Evolutionary conservation across 345 rosid species (phyloP).

Genomic region (Cardiospermum halicacabum): DNA sequence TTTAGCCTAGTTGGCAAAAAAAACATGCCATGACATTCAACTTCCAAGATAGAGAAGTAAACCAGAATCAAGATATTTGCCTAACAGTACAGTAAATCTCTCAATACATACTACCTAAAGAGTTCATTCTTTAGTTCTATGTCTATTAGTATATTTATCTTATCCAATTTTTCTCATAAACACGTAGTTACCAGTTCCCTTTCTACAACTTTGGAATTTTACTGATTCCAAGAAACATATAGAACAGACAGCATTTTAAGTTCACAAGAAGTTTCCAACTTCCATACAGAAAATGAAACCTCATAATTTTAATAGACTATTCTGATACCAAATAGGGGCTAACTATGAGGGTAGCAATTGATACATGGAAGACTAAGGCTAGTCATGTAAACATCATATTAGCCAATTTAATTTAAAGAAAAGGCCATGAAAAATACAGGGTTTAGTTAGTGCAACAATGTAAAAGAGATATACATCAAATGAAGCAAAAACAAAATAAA

Average conservation of each 20-base stretch:
- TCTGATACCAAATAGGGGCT: background rate
- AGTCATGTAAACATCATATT: background rate
- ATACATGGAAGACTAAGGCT: background rate
- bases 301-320: background rate
- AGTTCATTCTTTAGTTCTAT: background rate
- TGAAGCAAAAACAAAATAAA: conserved; percentile 7
- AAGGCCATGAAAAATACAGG: background rate
- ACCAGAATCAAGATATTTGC: background rate
- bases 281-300: background rate
- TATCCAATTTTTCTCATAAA: too few species aligned
- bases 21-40: background rate
- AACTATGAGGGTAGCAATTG: background rate
- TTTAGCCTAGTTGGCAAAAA: background rate
- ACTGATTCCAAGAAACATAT: background rate
- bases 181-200: background rate
- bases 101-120: background rate
- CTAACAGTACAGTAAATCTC: background rate
- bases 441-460: background rate
- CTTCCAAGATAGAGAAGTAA: background rate
- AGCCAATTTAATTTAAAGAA: background rate
- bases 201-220: background rate
- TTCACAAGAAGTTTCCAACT: background rate
- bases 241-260: background rate
- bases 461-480: background rate
- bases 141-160: background rate